Evolutionary conservation across 2,329 filamentous ascomycete species (phyloP), one percentile per base, ranked within the genome.

Genomic region (Amphichorda felina): DNA sequence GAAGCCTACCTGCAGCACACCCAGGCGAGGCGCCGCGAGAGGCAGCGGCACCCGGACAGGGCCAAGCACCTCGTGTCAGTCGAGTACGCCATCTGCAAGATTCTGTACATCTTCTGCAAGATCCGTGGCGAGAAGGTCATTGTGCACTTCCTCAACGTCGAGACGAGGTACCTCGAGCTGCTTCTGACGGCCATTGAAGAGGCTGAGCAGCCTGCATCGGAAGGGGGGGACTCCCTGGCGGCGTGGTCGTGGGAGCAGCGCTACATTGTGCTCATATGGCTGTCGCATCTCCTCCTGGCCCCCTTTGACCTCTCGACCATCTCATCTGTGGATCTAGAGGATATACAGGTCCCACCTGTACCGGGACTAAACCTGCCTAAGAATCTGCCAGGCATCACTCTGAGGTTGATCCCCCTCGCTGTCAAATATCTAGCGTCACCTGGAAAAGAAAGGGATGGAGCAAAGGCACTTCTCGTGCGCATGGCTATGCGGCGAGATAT

Each of bases 101-200:
- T 96, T 2, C 57, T 98, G 25, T 96, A 96, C 53, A 81, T 80
- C 0, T 81, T 98, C 41, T 95, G 87, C 68, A 98, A 98, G 59
- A 81, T 96, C 34, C 75, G 91, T 36, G 89, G 91, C 17, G 79
- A 91, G 53, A 96, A 96, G 57, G 81, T 98, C 35, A 80, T 98
- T 46, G 78, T 87, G 35, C 76, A 85, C 29, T 95, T 96, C 51
- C 65, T 98, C 44, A 89, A 83, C 52, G 94, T 91, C 43, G 91
- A 96, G 55, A 81, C 87, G 2, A 80, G 73, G 49, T 81, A 88
- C 49, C 71, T 98, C 11, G 88, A 94, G 53, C 70, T 81, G 1
- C 68, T 98, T 41, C 66, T 95, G 8, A 68, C 70, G 2, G 79
- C 81, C 13, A 74, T 94, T 29, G 85, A 93, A 50, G 65, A 70